phyloP scores from a whole-genome alignment of 2,329 filamentous ascomycete species.

The Fusarium anguioides region DNA sequence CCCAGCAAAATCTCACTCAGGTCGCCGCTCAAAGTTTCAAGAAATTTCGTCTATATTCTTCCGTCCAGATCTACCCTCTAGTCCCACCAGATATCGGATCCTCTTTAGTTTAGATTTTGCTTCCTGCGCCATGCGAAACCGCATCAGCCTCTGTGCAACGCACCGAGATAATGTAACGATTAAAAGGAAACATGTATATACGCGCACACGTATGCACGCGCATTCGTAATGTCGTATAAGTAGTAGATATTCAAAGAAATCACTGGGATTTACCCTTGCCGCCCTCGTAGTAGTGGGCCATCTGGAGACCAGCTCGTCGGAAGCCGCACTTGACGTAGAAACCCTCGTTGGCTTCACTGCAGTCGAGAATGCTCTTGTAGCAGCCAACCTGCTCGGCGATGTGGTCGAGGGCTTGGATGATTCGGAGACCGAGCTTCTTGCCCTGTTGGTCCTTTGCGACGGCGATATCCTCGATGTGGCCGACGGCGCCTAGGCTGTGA shows the following conservation, averaged over 20 bases:
- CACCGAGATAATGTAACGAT: conserved; percentile 23
- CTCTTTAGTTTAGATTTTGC: conserved; percentile 46
- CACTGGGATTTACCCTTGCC: conserved; percentile 59
- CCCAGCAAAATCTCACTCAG: background rate
- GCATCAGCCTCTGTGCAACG: conserved; percentile 41
- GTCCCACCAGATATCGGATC: conserved; percentile 17
- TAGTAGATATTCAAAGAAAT: conserved; percentile 31
- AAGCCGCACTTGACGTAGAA: conserved; percentile 99
- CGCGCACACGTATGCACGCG: background rate
- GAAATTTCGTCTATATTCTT: conserved; percentile 33
- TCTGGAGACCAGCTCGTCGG: conserved; percentile 89
- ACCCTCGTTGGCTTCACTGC: conserved; percentile 93
- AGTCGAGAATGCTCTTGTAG: conserved; percentile 98
- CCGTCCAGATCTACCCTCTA: conserved; percentile 31
- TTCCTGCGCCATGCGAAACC: conserved; percentile 44
- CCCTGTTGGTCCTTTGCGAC: conserved; percentile 96
- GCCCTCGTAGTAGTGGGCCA: conserved; percentile 91
- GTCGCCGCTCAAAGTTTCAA: background rate
- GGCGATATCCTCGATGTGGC: conserved; percentile 98
- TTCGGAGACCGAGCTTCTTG: conserved; percentile 91
- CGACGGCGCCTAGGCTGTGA: conserved; percentile 83
- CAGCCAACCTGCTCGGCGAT: conserved; percentile 90
- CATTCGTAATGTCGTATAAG: background rate
- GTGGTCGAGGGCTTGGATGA: conserved; percentile 93
- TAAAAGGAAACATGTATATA: conserved; percentile 13